Percentiles rank a stretch among this genome's conserved stretches.
Conservation (phyloP, 2,329 filamentous ascomycete genomes). For the Parafenestella ontariensis region DNA sequence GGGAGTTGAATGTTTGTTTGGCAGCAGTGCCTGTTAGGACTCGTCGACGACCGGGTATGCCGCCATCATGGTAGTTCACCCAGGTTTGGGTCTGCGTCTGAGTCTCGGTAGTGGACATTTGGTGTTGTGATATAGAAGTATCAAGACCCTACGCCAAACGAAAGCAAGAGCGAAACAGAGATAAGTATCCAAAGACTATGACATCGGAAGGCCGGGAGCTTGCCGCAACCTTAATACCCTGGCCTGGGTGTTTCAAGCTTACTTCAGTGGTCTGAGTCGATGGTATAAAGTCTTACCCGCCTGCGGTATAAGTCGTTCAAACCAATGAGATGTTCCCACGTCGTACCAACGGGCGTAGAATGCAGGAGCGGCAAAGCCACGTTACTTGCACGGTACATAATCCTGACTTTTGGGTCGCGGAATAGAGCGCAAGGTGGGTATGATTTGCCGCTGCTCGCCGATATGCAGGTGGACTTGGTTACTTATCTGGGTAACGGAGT, state of each 20-base stretch:
- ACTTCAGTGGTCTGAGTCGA: not conserved
- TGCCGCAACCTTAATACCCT: conserved; percentile 7
- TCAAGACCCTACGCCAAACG: not conserved
- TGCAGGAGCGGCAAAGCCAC: not conserved
- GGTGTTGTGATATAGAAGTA: not conserved
- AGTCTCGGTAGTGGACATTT: conserved; percentile 19
- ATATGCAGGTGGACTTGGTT: not conserved
- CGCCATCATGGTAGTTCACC: conserved; percentile 43
- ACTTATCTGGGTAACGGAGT: conserved; percentile 1
- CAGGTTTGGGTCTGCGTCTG: conserved; percentile 21
- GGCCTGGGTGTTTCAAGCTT: not conserved
- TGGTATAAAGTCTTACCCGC: not conserved
- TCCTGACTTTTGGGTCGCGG: not conserved
- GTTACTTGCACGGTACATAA: not conserved
- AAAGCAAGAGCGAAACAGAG: not conserved
- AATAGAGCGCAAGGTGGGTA: conserved; percentile 11
- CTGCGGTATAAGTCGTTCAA: not conserved
- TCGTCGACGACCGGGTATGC: conserved; percentile 33
- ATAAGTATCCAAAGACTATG: not conserved
- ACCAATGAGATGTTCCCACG: conserved; percentile 1
- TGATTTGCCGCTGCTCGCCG: conserved; percentile 3
- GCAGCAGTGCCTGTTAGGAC: conserved; percentile 34
- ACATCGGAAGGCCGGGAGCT: conserved; percentile 3
- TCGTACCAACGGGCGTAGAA: not conserved
- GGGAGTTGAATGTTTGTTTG: conserved; percentile 30